These are phyloP conservation scores for Striga asiatica DNA, from an alignment of 257 asterid species.

Conservation along the genomic window DNA sequence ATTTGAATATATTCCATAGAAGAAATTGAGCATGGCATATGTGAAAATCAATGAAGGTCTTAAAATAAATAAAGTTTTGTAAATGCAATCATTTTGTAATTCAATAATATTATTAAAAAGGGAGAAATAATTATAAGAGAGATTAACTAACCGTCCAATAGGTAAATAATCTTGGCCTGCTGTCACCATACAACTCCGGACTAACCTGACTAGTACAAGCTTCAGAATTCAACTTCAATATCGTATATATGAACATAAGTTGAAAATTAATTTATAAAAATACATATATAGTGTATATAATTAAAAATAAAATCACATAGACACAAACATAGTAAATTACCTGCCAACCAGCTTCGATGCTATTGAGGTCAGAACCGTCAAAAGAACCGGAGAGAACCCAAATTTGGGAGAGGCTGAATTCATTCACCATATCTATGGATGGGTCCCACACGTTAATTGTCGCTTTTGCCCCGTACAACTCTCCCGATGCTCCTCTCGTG, in stretches of 20 bases:
- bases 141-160: slow-evolving; percentile 79
- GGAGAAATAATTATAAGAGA: not conserved
- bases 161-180: slow-evolving; percentile 78
- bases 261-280: no score
- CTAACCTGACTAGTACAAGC: slow-evolving; percentile 99
- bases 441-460: slow-evolving; percentile 98
- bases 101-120: no score
- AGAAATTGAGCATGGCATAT: no score
- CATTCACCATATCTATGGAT: slow-evolving; percentile 50
- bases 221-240: slow-evolving; percentile 42
- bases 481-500: slow-evolving; percentile 43
- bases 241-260: not conserved
- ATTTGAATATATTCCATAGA: no score
- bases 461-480: slow-evolving; percentile 82
- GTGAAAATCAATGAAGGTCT: no score
- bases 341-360: slow-evolving; percentile 99
- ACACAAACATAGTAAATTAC: slow-evolving; percentile 32
- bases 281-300: no score
- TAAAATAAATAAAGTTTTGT: not conserved
- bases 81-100: no score
- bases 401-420: slow-evolving; percentile 88
- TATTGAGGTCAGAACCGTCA: slow-evolving; percentile 87
- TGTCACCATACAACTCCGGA: slow-evolving; percentile 99
- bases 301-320: no score
- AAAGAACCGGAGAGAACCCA: slow-evolving; percentile 87